Conservation (phyloP, 352 stramenopile genomes). For the Phytophthora quininea region DNA sequence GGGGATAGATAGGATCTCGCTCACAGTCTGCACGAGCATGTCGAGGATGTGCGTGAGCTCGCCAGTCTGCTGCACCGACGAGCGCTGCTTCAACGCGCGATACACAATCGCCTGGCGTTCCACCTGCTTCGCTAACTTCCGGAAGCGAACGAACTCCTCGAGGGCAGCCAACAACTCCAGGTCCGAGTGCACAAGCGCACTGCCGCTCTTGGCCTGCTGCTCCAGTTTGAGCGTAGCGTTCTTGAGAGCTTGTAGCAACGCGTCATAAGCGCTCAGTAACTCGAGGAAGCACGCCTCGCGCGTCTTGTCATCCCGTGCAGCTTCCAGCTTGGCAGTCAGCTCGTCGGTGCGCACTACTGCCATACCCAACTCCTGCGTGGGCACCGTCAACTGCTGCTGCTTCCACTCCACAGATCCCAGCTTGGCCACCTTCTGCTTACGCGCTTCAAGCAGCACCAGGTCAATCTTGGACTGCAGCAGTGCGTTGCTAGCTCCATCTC, state of each 20-base stretch:
- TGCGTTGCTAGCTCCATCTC: conserved; percentile 74
- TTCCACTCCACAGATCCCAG: conserved; percentile 85
- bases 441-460: conserved; percentile 77
- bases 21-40: conserved; percentile 83
- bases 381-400: conserved; percentile 73
- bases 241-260: conserved; percentile 70
- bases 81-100: conserved; percentile 62
- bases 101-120: conserved; percentile 68
- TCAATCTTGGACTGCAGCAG: conserved; percentile 88
- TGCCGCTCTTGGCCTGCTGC: conserved; percentile 81
- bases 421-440: conserved; percentile 86
- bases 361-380: conserved; percentile 73
- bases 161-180: conserved; percentile 68
- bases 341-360: conserved; percentile 79
- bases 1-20: conserved; percentile 78
- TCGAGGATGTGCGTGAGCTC: conserved; percentile 84
- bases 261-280: conserved; percentile 77
- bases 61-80: conserved; percentile 51
- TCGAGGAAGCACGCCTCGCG: conserved; percentile 73
- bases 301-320: conserved; percentile 63
- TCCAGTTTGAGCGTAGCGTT: conserved; percentile 65
- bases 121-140: conserved; percentile 79
- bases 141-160: conserved; percentile 77
- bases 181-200: conserved; percentile 71
- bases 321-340: conserved; percentile 64